These are phyloP conservation scores for Hypholoma fasciculare DNA, from an alignment of 768 basidiomycete species.

Conservation along the genomic window DNA sequence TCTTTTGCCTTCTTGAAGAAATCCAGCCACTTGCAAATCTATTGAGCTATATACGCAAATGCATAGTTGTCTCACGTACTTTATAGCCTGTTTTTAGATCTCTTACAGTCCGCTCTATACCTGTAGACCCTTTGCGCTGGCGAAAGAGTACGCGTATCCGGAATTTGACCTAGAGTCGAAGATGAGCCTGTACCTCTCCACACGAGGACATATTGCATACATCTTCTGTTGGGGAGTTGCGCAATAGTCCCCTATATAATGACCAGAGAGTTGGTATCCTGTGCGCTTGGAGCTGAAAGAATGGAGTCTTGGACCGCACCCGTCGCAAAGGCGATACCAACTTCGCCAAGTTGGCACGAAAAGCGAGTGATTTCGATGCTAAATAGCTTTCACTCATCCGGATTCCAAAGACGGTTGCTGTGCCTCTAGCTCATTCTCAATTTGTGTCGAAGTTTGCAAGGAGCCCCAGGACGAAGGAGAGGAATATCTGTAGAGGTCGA, in stretches of 20 bases:
- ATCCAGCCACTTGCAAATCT: conserved; percentile 54
- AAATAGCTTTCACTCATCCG: conserved; percentile 15
- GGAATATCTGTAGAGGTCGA: background rate
- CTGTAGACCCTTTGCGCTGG: conserved; percentile 51
- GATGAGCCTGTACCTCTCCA: background rate
- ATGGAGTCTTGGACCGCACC: conserved; percentile 60
- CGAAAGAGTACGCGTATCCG: conserved; percentile 58
- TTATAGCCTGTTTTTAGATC: conserved; percentile 56
- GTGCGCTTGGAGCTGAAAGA: conserved; percentile 71
- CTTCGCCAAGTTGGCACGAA: conserved; percentile 51
- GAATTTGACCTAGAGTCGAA: conserved; percentile 50
- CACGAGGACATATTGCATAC: conserved; percentile 30
- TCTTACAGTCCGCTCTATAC: conserved; percentile 45
- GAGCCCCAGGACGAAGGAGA: no score
- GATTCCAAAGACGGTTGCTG: background rate
- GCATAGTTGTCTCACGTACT: conserved; percentile 34
- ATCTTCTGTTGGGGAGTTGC: conserved; percentile 51
- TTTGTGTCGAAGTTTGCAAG: background rate
- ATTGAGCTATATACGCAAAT: background rate
- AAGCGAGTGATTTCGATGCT: conserved; percentile 37
- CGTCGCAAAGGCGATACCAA: conserved; percentile 60
- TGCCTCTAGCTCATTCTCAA: conserved; percentile 3
- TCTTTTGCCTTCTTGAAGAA: conserved; percentile 51
- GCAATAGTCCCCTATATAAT: conserved; percentile 71
- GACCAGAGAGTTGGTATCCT: conserved; percentile 76